Conservation (phyloP, 352 stramenopile genomes). For the Pythium sukuiense region DNA sequence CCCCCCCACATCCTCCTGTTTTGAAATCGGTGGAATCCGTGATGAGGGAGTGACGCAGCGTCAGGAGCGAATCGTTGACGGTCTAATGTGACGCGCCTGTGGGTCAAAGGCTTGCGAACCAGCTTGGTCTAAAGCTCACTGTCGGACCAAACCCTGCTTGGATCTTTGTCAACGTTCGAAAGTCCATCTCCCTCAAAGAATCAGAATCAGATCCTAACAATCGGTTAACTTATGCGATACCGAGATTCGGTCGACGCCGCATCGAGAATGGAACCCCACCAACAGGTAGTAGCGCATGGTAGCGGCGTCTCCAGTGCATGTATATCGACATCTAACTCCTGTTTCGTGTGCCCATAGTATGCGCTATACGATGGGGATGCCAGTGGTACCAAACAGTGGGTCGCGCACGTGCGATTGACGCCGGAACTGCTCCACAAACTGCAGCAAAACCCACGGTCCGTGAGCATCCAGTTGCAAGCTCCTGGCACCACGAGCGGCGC, state of each 20-base stretch:
- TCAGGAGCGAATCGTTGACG: too few species aligned
- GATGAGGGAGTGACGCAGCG: too few species aligned
- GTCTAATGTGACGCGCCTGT: too few species aligned
- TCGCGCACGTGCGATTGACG: slow-evolving; percentile 71
- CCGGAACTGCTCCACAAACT: slow-evolving; percentile 72
- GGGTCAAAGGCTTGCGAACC: too few species aligned
- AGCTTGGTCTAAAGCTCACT: too few species aligned
- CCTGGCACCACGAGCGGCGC: slow-evolving; percentile 28
- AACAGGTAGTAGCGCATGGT: slow-evolving; percentile 10
- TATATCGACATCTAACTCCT: background rate
- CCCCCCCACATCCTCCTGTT: too few species aligned
- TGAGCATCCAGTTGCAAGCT: slow-evolving; percentile 35
- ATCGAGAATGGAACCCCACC: slow-evolving; percentile 18
- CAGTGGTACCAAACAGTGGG: slow-evolving; percentile 41
- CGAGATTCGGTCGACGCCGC: background rate
- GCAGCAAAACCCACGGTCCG: slow-evolving; percentile 30
- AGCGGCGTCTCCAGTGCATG: background rate
- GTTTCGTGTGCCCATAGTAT: slow-evolving; percentile 40
- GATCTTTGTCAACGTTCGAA: background rate
- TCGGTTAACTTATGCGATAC: slow-evolving; percentile 23
- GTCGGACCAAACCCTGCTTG: background rate
- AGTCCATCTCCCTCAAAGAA: background rate
- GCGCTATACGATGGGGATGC: slow-evolving; percentile 59
- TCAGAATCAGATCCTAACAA: slow-evolving; percentile 10
- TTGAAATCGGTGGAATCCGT: too few species aligned